These are phyloP conservation scores for Jasminum sambac DNA, from an alignment of 257 asterid genomes.

Conservation along the genomic window DNA sequence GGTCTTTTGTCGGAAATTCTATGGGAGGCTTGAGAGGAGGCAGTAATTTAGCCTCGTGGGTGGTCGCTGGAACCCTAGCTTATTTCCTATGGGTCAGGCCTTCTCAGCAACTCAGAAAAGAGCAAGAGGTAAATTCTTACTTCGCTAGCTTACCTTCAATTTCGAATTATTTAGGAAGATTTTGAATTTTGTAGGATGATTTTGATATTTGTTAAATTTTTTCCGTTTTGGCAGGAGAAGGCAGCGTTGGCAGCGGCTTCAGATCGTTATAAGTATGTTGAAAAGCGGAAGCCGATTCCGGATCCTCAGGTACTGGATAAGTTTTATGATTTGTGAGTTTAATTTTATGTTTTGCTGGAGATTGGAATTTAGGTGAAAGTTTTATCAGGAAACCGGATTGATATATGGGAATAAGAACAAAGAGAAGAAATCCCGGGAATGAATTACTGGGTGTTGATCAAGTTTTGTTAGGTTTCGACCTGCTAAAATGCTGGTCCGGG, in stretches of 20 bases:
- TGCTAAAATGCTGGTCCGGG: conserved; percentile 30
- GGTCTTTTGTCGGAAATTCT: conserved; percentile 75
- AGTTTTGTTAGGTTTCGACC: conserved; percentile 38
- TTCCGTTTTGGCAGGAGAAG: conserved; percentile 47
- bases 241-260: conserved; percentile 75
- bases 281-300: conserved; percentile 76
- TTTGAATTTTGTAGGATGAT: neutral
- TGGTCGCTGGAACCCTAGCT: conserved; percentile 96
- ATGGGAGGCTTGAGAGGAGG: conserved; percentile 91
- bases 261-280: conserved; percentile 65
- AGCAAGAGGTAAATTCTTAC: conserved; percentile 56
- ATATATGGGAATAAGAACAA: conserved; percentile 62
- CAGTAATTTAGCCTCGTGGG: conserved; percentile 86
- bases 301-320: conserved; percentile 70
- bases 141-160: neutral
- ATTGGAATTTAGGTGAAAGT: neutral
- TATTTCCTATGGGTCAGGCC: conserved; percentile 91
- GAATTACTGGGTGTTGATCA: conserved; percentile 32
- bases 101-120: conserved; percentile 74
- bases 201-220: neutral
- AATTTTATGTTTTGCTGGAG: conserved; percentile 17
- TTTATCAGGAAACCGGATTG: conserved; percentile 74
- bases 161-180: neutral
- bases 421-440: conserved; percentile 40
- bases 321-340: neutral